Evolutionary conservation across 2,329 filamentous ascomycete genomes (phyloP), one percentile per base, ranked within the genome.

Genomic region (Zymoseptoria ardabiliae): DNA sequence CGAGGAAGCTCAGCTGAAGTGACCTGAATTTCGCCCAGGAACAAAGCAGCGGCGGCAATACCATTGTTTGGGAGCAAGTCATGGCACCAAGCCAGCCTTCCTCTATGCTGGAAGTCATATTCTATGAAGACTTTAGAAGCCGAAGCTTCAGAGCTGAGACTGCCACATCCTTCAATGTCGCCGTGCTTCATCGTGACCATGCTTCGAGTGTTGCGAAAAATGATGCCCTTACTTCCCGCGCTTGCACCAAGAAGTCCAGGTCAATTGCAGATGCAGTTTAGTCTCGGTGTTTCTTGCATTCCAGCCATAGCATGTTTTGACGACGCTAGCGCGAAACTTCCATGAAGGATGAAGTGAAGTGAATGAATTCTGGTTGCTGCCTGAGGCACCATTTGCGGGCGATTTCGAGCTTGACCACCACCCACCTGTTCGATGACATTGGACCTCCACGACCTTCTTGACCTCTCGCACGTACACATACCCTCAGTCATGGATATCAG

Each of bases 401-500:
- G 3, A 45, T 13, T 45, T 45, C 35, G 6, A 45, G 35, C 35
- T 41, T 17, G 23, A 25, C 23, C 25, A 28, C 25, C 25, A 9
- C 35, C 35, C 35, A 45, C 35, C 35, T 41, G 35, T 17, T 45
- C 35, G 17, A 13, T 17, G 11, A 28, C 25, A 28, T 45, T 45
- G 35, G 17, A 45, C 7, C 35, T 13, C 17, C 13, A 17, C 35
- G 17, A 45, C 11, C 13, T 4, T 45, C 35, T 41, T 17, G 8
- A 30, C 3, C 17, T 45, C 2, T 8, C 35, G 11, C 35, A 45
- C 35, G 6, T 13, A 4, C 35, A 45, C 35, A 51, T 7, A 30
- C 22, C 22, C 21, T 23, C 23, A 64, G 69, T 58, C 52, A 97
- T 95, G 90, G 90, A 95, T 79, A 96, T 99, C 77, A 88, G 93